phyloP scores from a whole-genome alignment of 805 yeast genomes.

The Myxozyma nipponensis region DNA sequence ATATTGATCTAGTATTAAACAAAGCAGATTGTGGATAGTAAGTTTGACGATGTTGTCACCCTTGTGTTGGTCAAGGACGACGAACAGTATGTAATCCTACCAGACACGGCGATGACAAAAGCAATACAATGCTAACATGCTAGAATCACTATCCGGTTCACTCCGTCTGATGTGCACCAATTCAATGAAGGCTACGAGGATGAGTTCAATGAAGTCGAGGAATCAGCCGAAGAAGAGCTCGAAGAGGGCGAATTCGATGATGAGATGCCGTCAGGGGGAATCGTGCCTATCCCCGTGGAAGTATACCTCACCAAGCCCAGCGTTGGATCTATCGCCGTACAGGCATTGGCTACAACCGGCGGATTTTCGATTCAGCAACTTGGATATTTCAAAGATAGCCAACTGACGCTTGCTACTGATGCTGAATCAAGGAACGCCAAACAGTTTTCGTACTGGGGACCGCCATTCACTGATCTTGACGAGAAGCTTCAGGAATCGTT shows the following conservation, averaged over 20 bases:
- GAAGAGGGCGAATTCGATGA: constrained; percentile 12
- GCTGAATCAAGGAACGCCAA: constrained; percentile 5
- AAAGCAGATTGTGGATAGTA: background rate
- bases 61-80: background rate
- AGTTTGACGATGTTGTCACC: background rate
- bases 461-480: constrained; percentile 22
- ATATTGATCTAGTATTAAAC: background rate
- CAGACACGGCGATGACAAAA: no score
- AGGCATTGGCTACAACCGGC: constrained; percentile 3
- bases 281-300: constrained; percentile 10
- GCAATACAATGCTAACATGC: no score
- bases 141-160: constrained; percentile 12
- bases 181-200: background rate
- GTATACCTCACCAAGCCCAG: constrained; percentile 15
- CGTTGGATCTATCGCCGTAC: constrained; percentile 16
- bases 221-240: constrained; percentile 4
- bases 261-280: constrained; percentile 4
- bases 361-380: constrained; percentile 11
- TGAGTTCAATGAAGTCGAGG: constrained; percentile 3
- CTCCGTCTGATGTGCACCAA: constrained; percentile 21
- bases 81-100: background rate
- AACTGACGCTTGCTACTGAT: constrained; percentile 8
- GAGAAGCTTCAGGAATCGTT: constrained; percentile 14
- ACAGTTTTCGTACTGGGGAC: constrained; percentile 23
- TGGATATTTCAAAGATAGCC: constrained; percentile 11